Percentiles rank a stretch among this genome's conserved stretches.
Conservation (phyloP, 495 filamentous ascomycete genomes). For the Aspergillus panamensis region DNA sequence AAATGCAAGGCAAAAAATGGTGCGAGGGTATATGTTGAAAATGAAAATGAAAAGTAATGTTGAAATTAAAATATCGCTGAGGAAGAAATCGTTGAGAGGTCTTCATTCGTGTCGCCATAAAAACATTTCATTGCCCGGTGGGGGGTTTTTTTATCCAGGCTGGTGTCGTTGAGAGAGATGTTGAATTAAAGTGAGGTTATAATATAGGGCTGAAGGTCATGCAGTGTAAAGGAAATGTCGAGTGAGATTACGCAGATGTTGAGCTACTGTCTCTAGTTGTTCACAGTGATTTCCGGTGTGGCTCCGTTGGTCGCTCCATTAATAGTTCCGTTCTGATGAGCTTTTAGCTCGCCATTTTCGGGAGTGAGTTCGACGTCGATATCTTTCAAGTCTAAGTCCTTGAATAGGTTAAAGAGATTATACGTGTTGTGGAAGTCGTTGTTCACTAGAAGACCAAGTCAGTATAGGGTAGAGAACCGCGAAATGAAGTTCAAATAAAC, state of each 20-base stretch:
- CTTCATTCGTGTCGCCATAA: constrained; percentile 49
- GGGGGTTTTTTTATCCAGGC: constrained; percentile 25
- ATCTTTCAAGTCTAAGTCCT: constrained; percentile 67
- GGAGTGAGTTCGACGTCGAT: constrained; percentile 47
- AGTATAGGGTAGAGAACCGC: constrained; percentile 14
- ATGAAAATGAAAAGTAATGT: constrained; percentile 42
- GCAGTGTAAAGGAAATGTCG: constrained; percentile 10
- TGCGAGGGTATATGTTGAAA: constrained; percentile 29
- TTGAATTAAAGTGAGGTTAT: constrained; percentile 40
- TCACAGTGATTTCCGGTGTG: constrained; percentile 10
- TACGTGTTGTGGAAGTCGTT: constrained; percentile 86
- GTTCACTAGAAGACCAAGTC: constrained; percentile 60
- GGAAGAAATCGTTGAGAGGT: constrained; percentile 52
- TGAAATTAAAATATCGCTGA: constrained; percentile 44
- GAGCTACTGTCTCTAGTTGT: constrained; percentile 27
- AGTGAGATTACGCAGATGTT: constrained; percentile 6
- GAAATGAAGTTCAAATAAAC: constrained; percentile 1
- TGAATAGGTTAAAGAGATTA: constrained; percentile 79
- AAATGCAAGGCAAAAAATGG: constrained; percentile 23
- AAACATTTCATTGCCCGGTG: constrained; percentile 39
- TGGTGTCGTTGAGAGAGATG: constrained; percentile 45
- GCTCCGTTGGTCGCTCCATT: constrained; percentile 21
- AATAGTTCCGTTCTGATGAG: constrained; percentile 19
- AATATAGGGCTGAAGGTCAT: constrained; percentile 21
- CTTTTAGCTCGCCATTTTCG: constrained; percentile 17